phyloP scores from a whole-genome alignment of 345 rosid genomes.

The Brassica juncea region DNA sequence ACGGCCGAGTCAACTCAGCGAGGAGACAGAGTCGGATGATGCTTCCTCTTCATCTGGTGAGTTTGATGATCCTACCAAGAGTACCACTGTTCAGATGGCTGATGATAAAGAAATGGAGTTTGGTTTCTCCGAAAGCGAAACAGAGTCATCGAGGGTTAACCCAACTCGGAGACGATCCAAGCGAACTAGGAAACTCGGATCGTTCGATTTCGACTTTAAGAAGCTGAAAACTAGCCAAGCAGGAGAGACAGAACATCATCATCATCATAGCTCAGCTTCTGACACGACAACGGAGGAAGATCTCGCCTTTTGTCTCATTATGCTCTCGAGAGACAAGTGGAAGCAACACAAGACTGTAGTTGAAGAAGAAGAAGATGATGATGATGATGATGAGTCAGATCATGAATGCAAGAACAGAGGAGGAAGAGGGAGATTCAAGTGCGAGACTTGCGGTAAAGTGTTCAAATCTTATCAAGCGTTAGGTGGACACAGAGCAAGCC shows the following conservation, averaged over 20 bases:
- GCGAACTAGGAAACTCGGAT: conserved; percentile 49
- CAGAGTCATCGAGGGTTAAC: conserved; percentile 67
- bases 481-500: conserved; percentile 95
- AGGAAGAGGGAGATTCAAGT: conserved; percentile 54
- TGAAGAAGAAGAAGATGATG: conserved; percentile 7
- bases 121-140: conserved; percentile 70
- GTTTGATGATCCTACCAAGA: conserved; percentile 49
- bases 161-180: conserved; percentile 68
- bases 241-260: conserved; percentile 56
- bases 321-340: conserved; percentile 88
- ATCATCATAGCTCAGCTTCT: conserved; percentile 66
- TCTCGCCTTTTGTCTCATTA: conserved; percentile 90
- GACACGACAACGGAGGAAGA: conserved; percentile 80
- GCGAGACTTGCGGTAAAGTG: conserved; percentile 77
- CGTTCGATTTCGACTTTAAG: conserved; percentile 33
- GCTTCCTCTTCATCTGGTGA: conserved; percentile 43
- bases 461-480: conserved; percentile 92
- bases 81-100: conserved; percentile 32
- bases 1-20: conserved; percentile 33
- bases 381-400: conserved; percentile 39
- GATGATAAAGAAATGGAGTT: conserved; percentile 63
- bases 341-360: conserved; percentile 39
- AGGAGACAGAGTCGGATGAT: conserved; percentile 45
- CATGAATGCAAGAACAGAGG: conserved; percentile 36
- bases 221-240: conserved; percentile 24